Evolutionary conservation across 129 eudicot species (phyloP), one percentile per base, ranked within the genome.

Genomic region (Tagetes patula): DNA sequence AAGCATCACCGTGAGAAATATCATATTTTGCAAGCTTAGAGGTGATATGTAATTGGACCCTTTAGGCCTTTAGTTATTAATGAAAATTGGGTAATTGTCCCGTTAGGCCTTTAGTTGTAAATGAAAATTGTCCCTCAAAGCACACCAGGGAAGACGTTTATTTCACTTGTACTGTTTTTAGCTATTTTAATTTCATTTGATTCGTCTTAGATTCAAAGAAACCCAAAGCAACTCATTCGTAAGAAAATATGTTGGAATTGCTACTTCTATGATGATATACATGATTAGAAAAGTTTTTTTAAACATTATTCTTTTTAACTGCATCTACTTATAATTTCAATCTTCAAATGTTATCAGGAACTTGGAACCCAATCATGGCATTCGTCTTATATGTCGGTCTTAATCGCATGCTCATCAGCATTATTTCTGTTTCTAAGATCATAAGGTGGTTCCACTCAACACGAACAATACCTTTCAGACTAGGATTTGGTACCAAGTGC

Each of bases 361-460:
- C 67, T 77, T 42, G 54, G 65, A 37, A 75, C 69, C 82, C 78
- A 70, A 77, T 67, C 70, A 43, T 81, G 77, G 84, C 76, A 33
- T 12, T 70, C 82, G 55, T 77, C 82, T 31, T 76, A 59, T 68
- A 64, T 71, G 8, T 71, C 76, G 42, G 85, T 83, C 61, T 69
- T 85, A 60, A 65, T 75, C 1, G 78, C 84, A 65, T 75, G 86
- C 52, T 71, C 70, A 56, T 74, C 83, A 13, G 64, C 80, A 41
- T 62, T 86, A 9, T 64, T 80, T 71, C 52, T 89, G 69, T 80
- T 84, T 72, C 69, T 79, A 55, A 72, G 78, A 72, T 65, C 53
- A 36, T 72, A 39, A 79, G 43, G 47, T 47, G 55, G 64, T 58
- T 69, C 34, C 34, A 32, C 61, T 68, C 36, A 55, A 43, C 63